Percentiles rank a stretch among this genome's conserved stretches.
Evolutionary conservation across 768 basidiomycete species (phyloP).

Genomic region (Roridomyces roridus): DNA sequence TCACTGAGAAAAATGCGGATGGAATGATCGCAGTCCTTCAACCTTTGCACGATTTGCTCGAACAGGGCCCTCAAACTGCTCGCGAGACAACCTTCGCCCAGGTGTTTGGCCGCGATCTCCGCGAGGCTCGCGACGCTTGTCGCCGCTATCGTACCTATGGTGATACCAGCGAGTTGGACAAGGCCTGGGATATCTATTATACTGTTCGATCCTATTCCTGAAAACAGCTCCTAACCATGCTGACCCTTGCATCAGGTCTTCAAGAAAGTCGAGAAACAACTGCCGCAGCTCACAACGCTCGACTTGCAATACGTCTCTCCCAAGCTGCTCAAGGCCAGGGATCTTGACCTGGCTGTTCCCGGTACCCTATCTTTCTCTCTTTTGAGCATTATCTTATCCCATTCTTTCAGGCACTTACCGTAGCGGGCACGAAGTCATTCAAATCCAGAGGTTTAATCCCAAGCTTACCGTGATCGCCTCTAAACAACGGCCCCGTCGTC

Average conservation of each 20-base stretch:
- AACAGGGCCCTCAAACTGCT: conserved; percentile 94
- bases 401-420: conserved; percentile 87
- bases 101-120: conserved; percentile 90
- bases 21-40: conserved; percentile 96
- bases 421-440: conserved; percentile 82
- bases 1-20: conserved; percentile 95
- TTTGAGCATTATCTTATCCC: background rate
- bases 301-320: conserved; percentile 99
- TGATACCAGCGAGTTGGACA: conserved; percentile 89
- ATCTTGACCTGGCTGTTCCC: conserved; percentile 95
- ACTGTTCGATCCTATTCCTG: conserved; percentile 56
- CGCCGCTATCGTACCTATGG: conserved; percentile 85
- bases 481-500: conserved; percentile 92
- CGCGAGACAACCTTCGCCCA: conserved; percentile 96
- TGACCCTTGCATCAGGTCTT: conserved; percentile 67
- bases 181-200: conserved; percentile 99
- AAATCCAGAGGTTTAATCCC: conserved; percentile 83
- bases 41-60: conserved; percentile 91
- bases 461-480: conserved; percentile 94
- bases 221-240: background rate
- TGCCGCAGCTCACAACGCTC: conserved; percentile 86
- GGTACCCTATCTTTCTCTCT: conserved; percentile 49
- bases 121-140: conserved; percentile 91
- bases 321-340: conserved; percentile 83
- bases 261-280: conserved; percentile 93